A percentile compares a stretch with the other conserved stretches of the same genome.
phyloP scores from a whole-genome alignment of 768 basidiomycete genomes.

The Leucogyrophana mollusca region DNA sequence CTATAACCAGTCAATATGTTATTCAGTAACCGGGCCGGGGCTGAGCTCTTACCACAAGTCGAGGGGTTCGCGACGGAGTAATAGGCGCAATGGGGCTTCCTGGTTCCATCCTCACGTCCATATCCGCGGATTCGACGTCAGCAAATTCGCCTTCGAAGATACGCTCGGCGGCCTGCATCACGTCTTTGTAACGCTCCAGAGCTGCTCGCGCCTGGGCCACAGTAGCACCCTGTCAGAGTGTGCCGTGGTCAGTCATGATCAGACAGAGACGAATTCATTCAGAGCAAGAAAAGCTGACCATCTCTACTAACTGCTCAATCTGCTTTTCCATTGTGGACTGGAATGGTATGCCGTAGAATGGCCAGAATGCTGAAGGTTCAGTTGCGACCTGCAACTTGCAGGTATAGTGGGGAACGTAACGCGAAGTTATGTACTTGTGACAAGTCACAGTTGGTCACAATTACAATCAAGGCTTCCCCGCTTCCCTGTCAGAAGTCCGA shows the following conservation, averaged over 20 bases:
- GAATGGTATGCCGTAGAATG: neutral
- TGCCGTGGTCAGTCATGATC: conserved; percentile 7
- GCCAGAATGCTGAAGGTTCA: too few species aligned
- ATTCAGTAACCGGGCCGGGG: neutral
- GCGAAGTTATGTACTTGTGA: too few species aligned
- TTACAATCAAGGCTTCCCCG: neutral
- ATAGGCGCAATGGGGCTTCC: conserved; percentile 18
- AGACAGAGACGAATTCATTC: too few species aligned
- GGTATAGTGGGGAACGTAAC: too few species aligned
- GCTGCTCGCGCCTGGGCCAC: conserved; percentile 80
- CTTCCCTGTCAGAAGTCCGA: too few species aligned
- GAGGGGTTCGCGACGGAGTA: conserved; percentile 28
- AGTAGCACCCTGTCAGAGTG: conserved; percentile 84
- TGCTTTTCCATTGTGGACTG: conserved; percentile 46
- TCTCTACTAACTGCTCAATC: conserved; percentile 62
- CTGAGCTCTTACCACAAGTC: conserved; percentile 17
- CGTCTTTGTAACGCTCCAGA: conserved; percentile 78
- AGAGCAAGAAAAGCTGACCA: conserved; percentile 38
- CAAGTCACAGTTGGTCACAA: too few species aligned
- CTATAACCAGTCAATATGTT: conserved; percentile 30
- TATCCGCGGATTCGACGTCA: conserved; percentile 53
- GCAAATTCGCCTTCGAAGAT: conserved; percentile 86
- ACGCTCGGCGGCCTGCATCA: conserved; percentile 87
- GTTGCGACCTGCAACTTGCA: too few species aligned
- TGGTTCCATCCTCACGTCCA: conserved; percentile 47